These are phyloP conservation scores for Fusarium chaquense DNA, from an alignment of 2,329 filamentous ascomycete genomes.

Conservation along the genomic window DNA sequence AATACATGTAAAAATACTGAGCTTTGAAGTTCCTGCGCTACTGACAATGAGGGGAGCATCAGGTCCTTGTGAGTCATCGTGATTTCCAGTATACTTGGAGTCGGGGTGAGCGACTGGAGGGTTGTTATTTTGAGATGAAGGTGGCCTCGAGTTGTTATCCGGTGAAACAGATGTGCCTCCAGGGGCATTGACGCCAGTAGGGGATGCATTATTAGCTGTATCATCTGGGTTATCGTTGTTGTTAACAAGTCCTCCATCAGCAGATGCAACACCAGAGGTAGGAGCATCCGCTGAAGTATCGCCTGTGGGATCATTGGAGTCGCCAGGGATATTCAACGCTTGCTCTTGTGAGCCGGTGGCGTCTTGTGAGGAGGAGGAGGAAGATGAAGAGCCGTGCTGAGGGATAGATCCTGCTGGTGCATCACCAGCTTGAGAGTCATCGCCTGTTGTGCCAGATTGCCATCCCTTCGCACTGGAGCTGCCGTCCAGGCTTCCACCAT, in stretches of 20 bases:
- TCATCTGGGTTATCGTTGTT: too few species aligned
- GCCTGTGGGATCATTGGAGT: too few species aligned
- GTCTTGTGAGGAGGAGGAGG: not conserved
- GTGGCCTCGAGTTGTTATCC: too few species aligned
- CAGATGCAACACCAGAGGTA: not conserved
- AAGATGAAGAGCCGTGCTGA: not conserved
- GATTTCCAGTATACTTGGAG: not conserved
- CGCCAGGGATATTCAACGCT: fast-evolving
- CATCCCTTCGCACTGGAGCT: not conserved
- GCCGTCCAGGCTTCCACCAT: not conserved
- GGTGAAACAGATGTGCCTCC: not conserved
- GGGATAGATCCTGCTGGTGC: not conserved
- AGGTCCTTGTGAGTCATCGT: too few species aligned
- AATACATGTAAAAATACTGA: not conserved
- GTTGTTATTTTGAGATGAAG: not conserved
- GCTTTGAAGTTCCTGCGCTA: not conserved
- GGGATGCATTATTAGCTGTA: not conserved
- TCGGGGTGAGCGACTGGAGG: not conserved
- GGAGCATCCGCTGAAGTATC: not conserved
- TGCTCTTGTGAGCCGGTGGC: not conserved
- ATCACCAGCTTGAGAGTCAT: not conserved
- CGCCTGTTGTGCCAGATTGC: not conserved
- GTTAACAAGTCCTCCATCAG: not conserved
- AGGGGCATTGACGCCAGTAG: not conserved
- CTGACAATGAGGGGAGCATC: not conserved